Conservation (phyloP, 805 yeast genomes). For the Ogataea glucozyma region DNA sequence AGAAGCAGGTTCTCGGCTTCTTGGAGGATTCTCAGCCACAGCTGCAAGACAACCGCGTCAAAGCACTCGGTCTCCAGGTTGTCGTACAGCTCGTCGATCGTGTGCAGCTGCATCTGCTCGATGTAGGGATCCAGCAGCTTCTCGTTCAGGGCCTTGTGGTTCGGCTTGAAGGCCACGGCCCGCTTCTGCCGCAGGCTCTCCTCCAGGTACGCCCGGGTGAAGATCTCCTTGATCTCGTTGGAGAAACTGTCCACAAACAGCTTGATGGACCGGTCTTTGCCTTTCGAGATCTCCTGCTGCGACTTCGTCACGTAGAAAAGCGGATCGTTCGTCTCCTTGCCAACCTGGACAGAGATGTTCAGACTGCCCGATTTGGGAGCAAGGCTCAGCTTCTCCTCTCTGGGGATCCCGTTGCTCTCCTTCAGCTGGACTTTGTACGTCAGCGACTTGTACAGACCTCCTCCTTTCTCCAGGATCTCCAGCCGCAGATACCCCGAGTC, state of each 20-base stretch:
- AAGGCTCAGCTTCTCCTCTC: conserved; percentile 25
- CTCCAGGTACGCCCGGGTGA: conserved; percentile 36
- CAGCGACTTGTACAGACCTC: conserved; percentile 20
- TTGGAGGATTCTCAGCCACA: conserved; percentile 75
- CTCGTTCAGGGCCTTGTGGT: conserved; percentile 27
- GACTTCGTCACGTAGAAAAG: conserved; percentile 79
- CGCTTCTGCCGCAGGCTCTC: conserved; percentile 27
- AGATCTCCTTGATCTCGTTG: conserved; percentile 51
- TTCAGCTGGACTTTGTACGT: conserved; percentile 17
- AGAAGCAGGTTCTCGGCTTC: conserved; percentile 71
- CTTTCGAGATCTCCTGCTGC: conserved; percentile 60
- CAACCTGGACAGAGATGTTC: conserved; percentile 67
- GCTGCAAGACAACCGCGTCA: conserved; percentile 40
- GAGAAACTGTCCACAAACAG: conserved; percentile 74
- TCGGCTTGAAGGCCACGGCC: conserved; percentile 19
- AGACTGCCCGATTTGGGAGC: conserved; percentile 54
- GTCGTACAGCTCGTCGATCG: conserved; percentile 30
- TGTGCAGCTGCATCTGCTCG: conserved; percentile 25
- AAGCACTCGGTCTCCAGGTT: conserved; percentile 34
- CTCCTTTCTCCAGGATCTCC: conserved; percentile 24
- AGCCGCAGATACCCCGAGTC: conserved; percentile 15
- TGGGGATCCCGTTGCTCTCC: conserved; percentile 13
- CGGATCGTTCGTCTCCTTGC: conserved; percentile 78
- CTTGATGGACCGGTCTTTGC: conserved; percentile 66
- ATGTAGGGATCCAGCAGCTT: conserved; percentile 25